phyloP scores from a whole-genome alignment of 139 green algal genomes.

The Monoraphidium neglectum region DNA sequence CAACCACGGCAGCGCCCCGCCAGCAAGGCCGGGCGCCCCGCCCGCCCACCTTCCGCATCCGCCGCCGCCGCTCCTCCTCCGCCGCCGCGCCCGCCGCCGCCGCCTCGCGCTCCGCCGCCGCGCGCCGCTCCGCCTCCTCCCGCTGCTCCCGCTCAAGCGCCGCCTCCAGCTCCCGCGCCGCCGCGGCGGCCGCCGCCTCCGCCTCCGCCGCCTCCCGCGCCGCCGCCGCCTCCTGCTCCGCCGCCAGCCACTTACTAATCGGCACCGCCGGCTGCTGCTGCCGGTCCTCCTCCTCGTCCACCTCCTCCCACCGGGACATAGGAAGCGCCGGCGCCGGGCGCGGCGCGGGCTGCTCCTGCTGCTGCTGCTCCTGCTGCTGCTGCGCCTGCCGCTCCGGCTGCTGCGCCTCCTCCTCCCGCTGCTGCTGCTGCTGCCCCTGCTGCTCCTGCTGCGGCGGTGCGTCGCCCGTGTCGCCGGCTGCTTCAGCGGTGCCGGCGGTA shows the following conservation, averaged over 20 bases:
- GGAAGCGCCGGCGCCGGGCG: conserved; percentile 11
- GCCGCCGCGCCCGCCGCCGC: conserved; percentile 12
- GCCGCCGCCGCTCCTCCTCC: conserved; percentile 35
- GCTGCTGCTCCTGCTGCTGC: not conserved
- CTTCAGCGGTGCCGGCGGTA: conserved; percentile 15
- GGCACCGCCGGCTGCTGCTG: conserved; percentile 38
- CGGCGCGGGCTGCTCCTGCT: not conserved
- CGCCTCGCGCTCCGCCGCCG: not conserved
- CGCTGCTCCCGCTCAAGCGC: not conserved
- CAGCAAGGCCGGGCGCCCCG: too few species aligned
- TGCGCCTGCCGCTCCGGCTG: not conserved
- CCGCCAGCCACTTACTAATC: conserved; percentile 59
- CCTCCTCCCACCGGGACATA: conserved; percentile 56
- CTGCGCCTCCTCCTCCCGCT: not conserved
- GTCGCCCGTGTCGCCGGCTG: conserved; percentile 7
- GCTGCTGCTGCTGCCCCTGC: conserved; percentile 10
- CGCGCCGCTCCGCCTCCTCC: not conserved
- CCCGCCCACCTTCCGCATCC: conserved; percentile 20
- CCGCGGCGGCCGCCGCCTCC: not conserved
- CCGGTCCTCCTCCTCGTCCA: conserved; percentile 66
- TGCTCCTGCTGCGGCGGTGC: not conserved
- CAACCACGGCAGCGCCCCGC: not conserved
- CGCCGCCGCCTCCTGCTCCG: conserved; percentile 40
- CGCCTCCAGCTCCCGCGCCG: not conserved
- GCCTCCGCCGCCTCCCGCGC: not conserved